Conservation (phyloP, 257 asterid species). For the Solanum neorickii region DNA sequence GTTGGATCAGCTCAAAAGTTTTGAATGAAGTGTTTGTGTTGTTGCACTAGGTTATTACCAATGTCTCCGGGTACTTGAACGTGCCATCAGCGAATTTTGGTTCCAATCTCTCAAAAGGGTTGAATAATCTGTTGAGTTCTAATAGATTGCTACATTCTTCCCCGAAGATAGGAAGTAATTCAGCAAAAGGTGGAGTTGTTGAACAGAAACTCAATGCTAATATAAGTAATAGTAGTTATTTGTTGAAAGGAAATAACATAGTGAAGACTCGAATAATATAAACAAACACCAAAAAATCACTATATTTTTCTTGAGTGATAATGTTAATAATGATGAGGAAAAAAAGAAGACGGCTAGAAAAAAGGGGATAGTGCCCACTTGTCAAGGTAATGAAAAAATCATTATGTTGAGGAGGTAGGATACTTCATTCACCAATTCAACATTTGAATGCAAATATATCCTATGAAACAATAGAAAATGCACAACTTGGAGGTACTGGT, state of each 20-base stretch:
- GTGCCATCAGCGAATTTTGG: constrained; percentile 44
- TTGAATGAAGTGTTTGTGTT: constrained; percentile 25
- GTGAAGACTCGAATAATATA: constrained; percentile 15
- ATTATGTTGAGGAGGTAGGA: no score
- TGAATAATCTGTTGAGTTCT: constrained; percentile 8
- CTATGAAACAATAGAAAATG: not conserved
- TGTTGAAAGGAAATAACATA: constrained; percentile 39
- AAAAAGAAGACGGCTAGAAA: constrained; percentile 53
- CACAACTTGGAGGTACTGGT: not conserved
- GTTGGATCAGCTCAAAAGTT: constrained; percentile 38
- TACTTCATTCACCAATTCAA: no score
- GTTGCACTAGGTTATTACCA: constrained; percentile 30
- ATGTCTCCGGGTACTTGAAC: constrained; percentile 32
- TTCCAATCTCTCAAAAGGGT: not conserved
- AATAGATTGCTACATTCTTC: constrained; percentile 33
- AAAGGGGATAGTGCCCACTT: constrained; percentile 72
- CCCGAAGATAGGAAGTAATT: constrained; percentile 15
- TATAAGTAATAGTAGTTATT: constrained; percentile 5
- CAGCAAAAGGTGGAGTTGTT: constrained; percentile 26
- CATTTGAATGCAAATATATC: no score
- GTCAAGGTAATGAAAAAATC: not conserved
- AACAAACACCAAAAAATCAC: constrained; percentile 30
- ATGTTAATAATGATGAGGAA: constrained; percentile 35
- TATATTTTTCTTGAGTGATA: constrained; percentile 2
- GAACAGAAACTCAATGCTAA: constrained; percentile 26